These are phyloP conservation scores for Mycena metata DNA, from an alignment of 768 basidiomycete species.

Conservation along the genomic window DNA sequence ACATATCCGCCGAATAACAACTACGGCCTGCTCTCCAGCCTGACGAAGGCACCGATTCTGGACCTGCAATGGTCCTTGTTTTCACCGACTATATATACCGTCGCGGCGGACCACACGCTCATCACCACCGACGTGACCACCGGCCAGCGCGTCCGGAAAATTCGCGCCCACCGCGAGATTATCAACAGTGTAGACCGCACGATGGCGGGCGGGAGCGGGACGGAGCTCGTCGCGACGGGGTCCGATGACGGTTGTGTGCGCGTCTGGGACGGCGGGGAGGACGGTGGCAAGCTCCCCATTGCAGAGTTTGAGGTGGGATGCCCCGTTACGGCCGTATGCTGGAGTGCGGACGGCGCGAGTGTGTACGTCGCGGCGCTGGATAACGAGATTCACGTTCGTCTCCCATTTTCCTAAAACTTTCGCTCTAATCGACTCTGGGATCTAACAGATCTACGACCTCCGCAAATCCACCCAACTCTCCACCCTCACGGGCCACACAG, in stretches of 20 bases:
- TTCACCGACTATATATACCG: conserved; percentile 81
- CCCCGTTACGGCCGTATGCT: conserved; percentile 92
- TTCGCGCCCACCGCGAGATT: conserved; percentile 91
- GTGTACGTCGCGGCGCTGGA: conserved; percentile 95
- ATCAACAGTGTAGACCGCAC: conserved; percentile 92
- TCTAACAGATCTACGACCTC: conserved; percentile 86
- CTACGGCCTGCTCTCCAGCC: conserved; percentile 86
- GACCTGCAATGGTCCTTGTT: conserved; percentile 92
- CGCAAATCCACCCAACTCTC: conserved; percentile 88
- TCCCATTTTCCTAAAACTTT: conserved; percentile 28
- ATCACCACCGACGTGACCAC: conserved; percentile 83
- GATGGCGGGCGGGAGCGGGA: conserved; percentile 84
- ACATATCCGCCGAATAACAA: conserved; percentile 95
- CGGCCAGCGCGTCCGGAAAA: conserved; percentile 83
- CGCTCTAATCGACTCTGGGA: neutral
- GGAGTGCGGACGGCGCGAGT: conserved; percentile 91
- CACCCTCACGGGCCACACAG: conserved; percentile 85
- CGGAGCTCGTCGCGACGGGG: conserved; percentile 88
- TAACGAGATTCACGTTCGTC: conserved; percentile 93
- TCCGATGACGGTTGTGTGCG: conserved; percentile 94
- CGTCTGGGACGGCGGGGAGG: conserved; percentile 91
- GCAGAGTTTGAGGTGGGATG: conserved; percentile 88
- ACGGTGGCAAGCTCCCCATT: conserved; percentile 78
- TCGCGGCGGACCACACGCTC: conserved; percentile 91
- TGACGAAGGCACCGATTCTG: conserved; percentile 92